These are phyloP conservation scores for Entomortierella beljakovae DNA, from an alignment of 192 early-diverging fungal species.

Conservation along the genomic window DNA sequence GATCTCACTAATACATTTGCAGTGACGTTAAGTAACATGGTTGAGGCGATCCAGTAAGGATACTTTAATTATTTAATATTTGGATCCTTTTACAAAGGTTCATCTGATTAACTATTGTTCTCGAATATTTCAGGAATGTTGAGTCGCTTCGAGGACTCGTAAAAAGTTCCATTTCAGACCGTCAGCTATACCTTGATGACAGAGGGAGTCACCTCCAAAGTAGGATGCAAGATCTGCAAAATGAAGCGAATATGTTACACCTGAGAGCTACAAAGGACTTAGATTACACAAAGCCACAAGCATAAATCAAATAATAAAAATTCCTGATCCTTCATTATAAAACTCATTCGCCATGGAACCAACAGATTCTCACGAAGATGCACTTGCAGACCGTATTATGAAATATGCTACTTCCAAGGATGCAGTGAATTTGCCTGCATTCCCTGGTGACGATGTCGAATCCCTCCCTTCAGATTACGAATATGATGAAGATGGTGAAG, in stretches of 20 bases:
- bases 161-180: neutral
- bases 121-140: neutral
- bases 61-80: neutral
- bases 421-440: conserved; percentile 51
- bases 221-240: conserved; percentile 6
- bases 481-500: conserved; percentile 58
- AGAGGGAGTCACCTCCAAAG: conserved; percentile 1
- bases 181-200: conserved; percentile 3
- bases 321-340: neutral
- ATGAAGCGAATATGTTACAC: conserved; percentile 4
- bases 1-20: neutral
- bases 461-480: conserved; percentile 66
- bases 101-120: too few species aligned
- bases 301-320: neutral
- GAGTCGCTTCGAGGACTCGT: neutral
- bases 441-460: conserved; percentile 61
- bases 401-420: conserved; percentile 36
- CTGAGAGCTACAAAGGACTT: conserved; percentile 6
- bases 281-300: too few species aligned
- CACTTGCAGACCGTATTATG: conserved; percentile 54
- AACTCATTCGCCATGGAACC: conserved; percentile 24
- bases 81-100: neutral
- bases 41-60: conserved; percentile 17
- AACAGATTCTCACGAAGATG: conserved; percentile 33
- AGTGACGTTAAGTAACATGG: conserved; percentile 8